These are phyloP conservation scores for Stachybotrys chartarum DNA, from an alignment of 2,329 filamentous ascomycete genomes.

Conservation along the genomic window DNA sequence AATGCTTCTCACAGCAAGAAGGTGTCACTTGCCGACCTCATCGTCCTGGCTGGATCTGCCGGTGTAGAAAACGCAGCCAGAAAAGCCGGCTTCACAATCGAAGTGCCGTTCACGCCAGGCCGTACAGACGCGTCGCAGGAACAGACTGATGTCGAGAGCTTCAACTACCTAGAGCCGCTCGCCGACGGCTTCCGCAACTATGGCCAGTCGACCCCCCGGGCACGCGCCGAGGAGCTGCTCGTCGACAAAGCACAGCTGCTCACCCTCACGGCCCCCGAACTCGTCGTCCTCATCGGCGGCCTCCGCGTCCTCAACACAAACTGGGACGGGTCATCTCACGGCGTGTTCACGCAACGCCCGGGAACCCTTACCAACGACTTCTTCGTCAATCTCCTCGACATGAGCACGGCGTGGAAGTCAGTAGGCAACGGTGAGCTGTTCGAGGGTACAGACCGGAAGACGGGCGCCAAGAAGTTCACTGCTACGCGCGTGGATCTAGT, in stretches of 20 bases:
- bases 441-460: constrained; percentile 58
- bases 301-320: constrained; percentile 64
- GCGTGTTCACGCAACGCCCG: constrained; percentile 61
- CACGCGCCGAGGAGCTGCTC: constrained; percentile 60
- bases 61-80: constrained; percentile 65
- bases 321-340: constrained; percentile 60
- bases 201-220: constrained; percentile 53
- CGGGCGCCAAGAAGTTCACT: constrained; percentile 62
- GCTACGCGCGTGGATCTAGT: constrained; percentile 63
- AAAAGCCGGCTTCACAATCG: constrained; percentile 32
- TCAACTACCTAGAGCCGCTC: constrained; percentile 58
- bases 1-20: constrained; percentile 64
- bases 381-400: constrained; percentile 72
- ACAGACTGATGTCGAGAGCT: constrained; percentile 60
- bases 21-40: constrained; percentile 71
- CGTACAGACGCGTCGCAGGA: constrained; percentile 66
- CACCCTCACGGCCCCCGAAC: constrained; percentile 63
- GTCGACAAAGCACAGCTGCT: constrained; percentile 67
- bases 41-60: constrained; percentile 65
- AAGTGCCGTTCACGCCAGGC: constrained; percentile 66
- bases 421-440: constrained; percentile 47
- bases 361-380: constrained; percentile 72
- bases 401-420: constrained; percentile 51
- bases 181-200: constrained; percentile 80
- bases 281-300: constrained; percentile 65